phyloP scores from a whole-genome alignment of 2,329 filamentous ascomycete genomes.

The Fusarium metavorans region DNA sequence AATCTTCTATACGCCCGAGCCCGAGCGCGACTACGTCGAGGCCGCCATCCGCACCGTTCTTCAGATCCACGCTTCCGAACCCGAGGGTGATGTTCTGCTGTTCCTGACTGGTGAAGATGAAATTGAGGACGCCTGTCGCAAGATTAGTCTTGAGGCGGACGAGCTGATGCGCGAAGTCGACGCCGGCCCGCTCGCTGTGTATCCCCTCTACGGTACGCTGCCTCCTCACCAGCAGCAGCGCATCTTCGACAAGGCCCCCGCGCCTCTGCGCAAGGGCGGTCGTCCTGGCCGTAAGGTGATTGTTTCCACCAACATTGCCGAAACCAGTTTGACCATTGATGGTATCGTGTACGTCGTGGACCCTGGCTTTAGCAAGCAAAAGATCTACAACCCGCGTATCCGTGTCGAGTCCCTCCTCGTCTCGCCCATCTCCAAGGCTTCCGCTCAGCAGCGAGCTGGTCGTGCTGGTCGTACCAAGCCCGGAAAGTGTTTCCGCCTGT shows the following conservation, averaged over 20 bases:
- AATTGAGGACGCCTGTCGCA: constrained; percentile 95
- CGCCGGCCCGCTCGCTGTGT: constrained; percentile 88
- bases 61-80: constrained; percentile 94
- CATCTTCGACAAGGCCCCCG: constrained; percentile 92
- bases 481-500: constrained; percentile 97
- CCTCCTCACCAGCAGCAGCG: constrained; percentile 93
- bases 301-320: constrained; percentile 96
- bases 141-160: constrained; percentile 90
- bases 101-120: constrained; percentile 99
- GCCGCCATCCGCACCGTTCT: constrained; percentile 93
- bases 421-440: constrained; percentile 97
- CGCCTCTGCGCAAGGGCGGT: constrained; percentile 78
- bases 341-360: constrained; percentile 99
- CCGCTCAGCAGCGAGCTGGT: constrained; percentile 96
- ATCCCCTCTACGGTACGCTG: constrained; percentile 93
- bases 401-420: constrained; percentile 97
- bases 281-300: constrained; percentile 94
- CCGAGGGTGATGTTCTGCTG: constrained; percentile 90
- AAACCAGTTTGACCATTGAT: constrained; percentile 97
- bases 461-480: constrained; percentile 98
- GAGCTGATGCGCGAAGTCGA: constrained; percentile 93
- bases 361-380: constrained; percentile 98
- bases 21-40: constrained; percentile 96
- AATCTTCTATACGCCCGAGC: constrained; percentile 97
- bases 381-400: constrained; percentile 97